These are phyloP conservation scores for Aegilops umbellulata DNA, from an alignment of 176 grass and related monocot genomes.

Conservation along the genomic window DNA sequence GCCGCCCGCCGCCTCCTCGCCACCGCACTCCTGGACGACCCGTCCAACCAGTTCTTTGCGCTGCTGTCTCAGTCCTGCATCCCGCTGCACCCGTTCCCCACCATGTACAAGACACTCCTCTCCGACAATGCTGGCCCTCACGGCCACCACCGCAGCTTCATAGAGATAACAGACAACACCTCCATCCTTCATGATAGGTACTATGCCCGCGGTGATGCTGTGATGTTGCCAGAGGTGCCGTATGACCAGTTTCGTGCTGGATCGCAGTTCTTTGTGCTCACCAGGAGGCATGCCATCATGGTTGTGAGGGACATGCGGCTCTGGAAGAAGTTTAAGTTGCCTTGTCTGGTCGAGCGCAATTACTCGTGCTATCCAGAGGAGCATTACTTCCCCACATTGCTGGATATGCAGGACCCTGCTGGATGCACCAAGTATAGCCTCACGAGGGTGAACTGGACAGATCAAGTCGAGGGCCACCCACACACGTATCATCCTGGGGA, in stretches of 20 bases:
- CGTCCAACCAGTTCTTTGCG: conserved; percentile 69
- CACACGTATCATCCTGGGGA: conserved; percentile 61
- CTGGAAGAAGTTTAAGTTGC: conserved; percentile 96
- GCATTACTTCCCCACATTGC: conserved; percentile 91
- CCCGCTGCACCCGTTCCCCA: conserved; percentile 77
- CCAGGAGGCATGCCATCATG: conserved; percentile 69
- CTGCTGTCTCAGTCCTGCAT: conserved; percentile 87
- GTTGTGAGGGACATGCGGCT: conserved; percentile 86
- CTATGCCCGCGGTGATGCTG: conserved; percentile 69
- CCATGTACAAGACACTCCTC: conserved; percentile 57
- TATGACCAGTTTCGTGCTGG: conserved; percentile 73
- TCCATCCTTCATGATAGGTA: conserved; percentile 66
- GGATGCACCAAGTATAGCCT: conserved; percentile 78
- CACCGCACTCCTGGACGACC: conserved; percentile 66
- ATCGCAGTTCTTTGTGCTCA: conserved; percentile 90
- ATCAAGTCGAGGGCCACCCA: conserved; percentile 75
- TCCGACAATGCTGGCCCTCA: conserved; percentile 44
- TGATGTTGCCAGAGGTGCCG: conserved; percentile 86
- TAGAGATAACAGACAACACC: conserved; percentile 80
- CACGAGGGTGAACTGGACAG: conserved; percentile 95
- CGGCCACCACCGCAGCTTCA: conserved; percentile 73
- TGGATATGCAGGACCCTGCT: conserved; percentile 89
- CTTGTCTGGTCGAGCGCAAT: conserved; percentile 56
- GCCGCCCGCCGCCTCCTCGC: conserved; percentile 81
- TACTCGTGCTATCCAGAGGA: conserved; percentile 90